These are phyloP conservation scores for Breviolum minutum DNA, from an alignment of 73 alveolate species.

Conservation along the genomic window DNA sequence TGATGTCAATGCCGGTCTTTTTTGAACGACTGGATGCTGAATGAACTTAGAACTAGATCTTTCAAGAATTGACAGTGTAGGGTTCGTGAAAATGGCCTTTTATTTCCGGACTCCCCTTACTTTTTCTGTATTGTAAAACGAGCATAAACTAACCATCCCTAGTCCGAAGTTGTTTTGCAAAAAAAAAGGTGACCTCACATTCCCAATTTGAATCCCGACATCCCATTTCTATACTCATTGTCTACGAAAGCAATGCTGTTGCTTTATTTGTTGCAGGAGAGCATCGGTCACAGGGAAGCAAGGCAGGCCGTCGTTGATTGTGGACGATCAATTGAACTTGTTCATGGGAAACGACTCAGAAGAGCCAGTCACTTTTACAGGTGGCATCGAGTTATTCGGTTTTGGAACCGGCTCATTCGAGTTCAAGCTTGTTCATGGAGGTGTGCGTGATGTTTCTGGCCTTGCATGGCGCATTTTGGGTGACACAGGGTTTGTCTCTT, in stretches of 20 bases:
- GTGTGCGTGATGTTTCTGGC: neutral
- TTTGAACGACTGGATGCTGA: too few relatives aligned
- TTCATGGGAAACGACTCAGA: neutral
- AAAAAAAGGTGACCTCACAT: neutral
- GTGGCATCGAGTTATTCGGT: neutral
- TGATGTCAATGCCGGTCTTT: too few relatives aligned
- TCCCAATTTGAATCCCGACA: neutral
- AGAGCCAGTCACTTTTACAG: neutral
- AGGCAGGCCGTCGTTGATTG: neutral
- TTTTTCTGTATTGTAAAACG: neutral
- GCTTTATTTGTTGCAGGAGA: neutral
- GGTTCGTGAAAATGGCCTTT: too few relatives aligned
- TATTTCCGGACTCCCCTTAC: neutral
- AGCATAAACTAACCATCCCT: neutral
- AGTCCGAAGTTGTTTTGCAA: neutral
- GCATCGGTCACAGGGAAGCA: neutral
- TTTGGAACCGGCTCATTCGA: neutral
- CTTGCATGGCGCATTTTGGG: neutral
- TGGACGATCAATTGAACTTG: neutral
- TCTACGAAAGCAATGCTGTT: neutral
- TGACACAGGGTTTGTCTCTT: neutral
- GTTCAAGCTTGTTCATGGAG: neutral
- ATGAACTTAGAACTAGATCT: too few relatives aligned
- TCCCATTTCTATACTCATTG: neutral
- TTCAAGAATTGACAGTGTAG: too few relatives aligned